These are phyloP conservation scores for Tylopilus sp. DNA, from an alignment of 768 basidiomycete species.

Conservation along the genomic window DNA sequence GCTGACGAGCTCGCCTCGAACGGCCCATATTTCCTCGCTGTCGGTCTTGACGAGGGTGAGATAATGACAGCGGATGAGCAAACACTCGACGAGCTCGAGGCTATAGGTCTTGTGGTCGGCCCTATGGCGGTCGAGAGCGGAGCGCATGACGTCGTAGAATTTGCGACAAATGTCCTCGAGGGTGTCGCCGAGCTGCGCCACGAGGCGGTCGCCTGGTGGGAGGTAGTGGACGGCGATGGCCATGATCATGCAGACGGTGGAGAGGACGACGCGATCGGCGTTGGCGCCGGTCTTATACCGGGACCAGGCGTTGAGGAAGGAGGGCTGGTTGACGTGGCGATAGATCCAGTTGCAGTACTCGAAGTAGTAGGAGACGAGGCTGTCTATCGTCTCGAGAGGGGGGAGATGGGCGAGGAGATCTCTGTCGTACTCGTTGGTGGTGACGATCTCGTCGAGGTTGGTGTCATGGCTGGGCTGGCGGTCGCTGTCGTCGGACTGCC, in stretches of 20 bases:
- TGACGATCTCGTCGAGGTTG: constrained; percentile 37
- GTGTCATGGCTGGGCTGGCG: constrained; percentile 52
- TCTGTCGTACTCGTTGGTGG: constrained; percentile 58
- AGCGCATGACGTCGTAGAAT: constrained; percentile 68
- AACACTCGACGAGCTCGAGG: constrained; percentile 72
- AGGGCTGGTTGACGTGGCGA: constrained; percentile 64
- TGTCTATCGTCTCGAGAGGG: constrained; percentile 63
- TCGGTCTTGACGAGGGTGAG: constrained; percentile 70
- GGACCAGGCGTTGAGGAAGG: constrained; percentile 65
- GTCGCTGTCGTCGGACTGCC: constrained; percentile 50
- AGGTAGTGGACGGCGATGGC: constrained; percentile 72
- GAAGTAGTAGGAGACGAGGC: constrained; percentile 73
- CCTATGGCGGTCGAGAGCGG: constrained; percentile 59
- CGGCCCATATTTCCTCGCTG: constrained; percentile 77
- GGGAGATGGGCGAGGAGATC: constrained; percentile 71
- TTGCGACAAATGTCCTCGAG: constrained; percentile 60
- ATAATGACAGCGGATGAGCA: constrained; percentile 69
- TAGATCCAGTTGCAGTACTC: constrained; percentile 89
- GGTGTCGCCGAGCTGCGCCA: constrained; percentile 48
- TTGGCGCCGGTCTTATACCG: constrained; percentile 66
- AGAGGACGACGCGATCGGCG: constrained; percentile 65
- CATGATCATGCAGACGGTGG: constrained; percentile 73
- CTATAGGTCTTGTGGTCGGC: constrained; percentile 58
- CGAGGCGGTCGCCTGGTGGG: constrained; percentile 58
- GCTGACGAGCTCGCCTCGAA: constrained; percentile 68